phyloP scores from a whole-genome alignment of 2,329 filamentous ascomycete genomes.

The Mycosphaerella arachidis region DNA sequence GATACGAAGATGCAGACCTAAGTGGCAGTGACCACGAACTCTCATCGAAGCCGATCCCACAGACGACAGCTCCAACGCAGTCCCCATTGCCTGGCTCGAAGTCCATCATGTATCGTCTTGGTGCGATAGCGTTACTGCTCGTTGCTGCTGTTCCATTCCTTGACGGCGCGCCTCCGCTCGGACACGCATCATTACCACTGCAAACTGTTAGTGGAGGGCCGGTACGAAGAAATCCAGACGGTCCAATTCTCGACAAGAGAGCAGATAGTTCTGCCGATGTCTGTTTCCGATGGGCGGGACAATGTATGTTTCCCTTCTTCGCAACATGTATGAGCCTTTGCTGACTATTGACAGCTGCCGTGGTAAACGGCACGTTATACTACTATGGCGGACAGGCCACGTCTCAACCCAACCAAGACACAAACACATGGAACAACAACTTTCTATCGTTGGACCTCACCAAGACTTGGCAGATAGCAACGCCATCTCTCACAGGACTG shows the following conservation, averaged over 20 bases:
- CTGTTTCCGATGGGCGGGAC: slow-evolving; percentile 63
- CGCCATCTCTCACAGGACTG: slow-evolving; percentile 59
- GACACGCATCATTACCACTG: slow-evolving; percentile 22
- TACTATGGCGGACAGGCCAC: slow-evolving; percentile 69
- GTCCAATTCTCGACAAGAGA: slow-evolving; percentile 22
- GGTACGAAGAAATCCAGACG: slow-evolving; percentile 17
- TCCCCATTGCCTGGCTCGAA: slow-evolving; percentile 18
- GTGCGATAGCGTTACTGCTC: slow-evolving; percentile 24
- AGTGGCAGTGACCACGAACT: slow-evolving; percentile 6
- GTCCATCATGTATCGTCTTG: slow-evolving; percentile 27
- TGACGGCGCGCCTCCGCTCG: slow-evolving; percentile 22
- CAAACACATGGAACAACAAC: slow-evolving; percentile 70
- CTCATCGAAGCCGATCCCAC: background rate
- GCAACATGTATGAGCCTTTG: slow-evolving; percentile 4
- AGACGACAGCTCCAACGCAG: slow-evolving; percentile 8
- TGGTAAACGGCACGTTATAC: slow-evolving; percentile 71
- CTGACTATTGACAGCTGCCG: slow-evolving; percentile 45
- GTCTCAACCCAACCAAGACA: slow-evolving; percentile 52
- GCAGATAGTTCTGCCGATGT: slow-evolving; percentile 49
- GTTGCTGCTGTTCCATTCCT: slow-evolving; percentile 27
- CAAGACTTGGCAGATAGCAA: slow-evolving; percentile 64
- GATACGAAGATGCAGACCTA: slow-evolving; percentile 20
- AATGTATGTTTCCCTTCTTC: slow-evolving; percentile 40
- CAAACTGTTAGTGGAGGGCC: slow-evolving; percentile 31
- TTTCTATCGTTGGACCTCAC: slow-evolving; percentile 69